Base-by-base conservation (phyloP, 352 stramenopile genomes). In the Blastocystis sp. region DNA sequence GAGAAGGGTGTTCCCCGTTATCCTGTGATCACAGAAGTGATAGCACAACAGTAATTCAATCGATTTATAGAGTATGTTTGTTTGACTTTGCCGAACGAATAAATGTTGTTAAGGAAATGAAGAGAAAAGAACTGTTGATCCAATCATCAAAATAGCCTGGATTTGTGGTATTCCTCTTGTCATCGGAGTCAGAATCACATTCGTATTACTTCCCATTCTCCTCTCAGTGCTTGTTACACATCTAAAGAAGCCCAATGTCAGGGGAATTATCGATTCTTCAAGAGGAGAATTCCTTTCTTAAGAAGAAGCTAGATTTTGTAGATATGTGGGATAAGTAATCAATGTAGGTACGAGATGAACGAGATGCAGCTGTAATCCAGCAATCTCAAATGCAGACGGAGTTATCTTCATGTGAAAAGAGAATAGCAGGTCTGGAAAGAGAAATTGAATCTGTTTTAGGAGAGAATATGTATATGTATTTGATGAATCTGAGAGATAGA, bases 281-380 rank as follows among this genome's bases (percentile, higher is more conserved):
- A 67, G 16, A 63, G 21, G 71, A 83, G 29, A 83, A 83, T 63
- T 37, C 63, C n/a, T 42, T 83, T n/a, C 51, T 83, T 16, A 32
- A 83, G 1, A 24, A 29, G 51, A 29, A 83, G 49, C 29, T 83
- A 12, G 69, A 80, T 19, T 59, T 27, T 19, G 69, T 80, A 43
- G 6, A 39, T 80, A n/a, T 14, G 14, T 63, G 58, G 43, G 14
- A 19, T 59, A 16, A 29, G 19, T 59, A 0, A 42, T 78, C 12
- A 80, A 0, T 59, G 2, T 42, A 83, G 71, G 29, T 83, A 43
- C 57, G 58, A 51, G 54, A 83, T 52, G 71, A 83, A 27, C 46
- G 19, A 11, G 39, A 83, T 0, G 9, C 57, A 16, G n/a, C 39
- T 21, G 39, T 63, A 14, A 1, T 39, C 6, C 12, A 83, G 46